Conservation (phyloP, 208 protist genomes). For the Zelonia costaricensis region DNA sequence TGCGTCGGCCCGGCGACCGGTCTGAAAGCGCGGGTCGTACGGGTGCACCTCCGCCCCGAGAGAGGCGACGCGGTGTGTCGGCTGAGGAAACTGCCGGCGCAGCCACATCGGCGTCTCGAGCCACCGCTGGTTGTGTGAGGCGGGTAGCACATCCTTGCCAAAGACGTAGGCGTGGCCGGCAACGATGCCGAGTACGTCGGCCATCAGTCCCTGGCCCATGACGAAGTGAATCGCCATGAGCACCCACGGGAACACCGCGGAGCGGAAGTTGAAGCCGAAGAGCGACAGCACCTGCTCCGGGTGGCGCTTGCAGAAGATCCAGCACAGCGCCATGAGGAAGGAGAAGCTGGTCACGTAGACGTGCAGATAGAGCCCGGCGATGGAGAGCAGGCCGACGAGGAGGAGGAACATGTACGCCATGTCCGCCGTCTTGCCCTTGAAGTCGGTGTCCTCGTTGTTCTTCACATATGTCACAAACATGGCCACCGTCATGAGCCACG, state of each 20-base stretch:
- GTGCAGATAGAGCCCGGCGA: conserved; percentile 36
- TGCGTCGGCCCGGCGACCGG: conserved; percentile 7
- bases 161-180: conserved; percentile 83
- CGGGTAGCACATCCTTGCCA: conserved; percentile 69
- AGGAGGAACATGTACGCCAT: conserved; percentile 80
- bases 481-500: conserved; percentile 75
- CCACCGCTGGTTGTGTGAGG: conserved; percentile 51
- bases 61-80: conserved; percentile 12
- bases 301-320: conserved; percentile 91
- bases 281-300: conserved; percentile 54
- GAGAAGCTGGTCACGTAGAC: conserved; percentile 60
- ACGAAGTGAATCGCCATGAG: conserved; percentile 77
- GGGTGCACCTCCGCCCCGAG: conserved; percentile 31
- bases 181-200: conserved; percentile 71
- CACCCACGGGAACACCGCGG: conserved; percentile 83
- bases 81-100: conserved; percentile 29
- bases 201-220: conserved; percentile 48
- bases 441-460: conserved; percentile 77
- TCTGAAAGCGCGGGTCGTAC: conserved; percentile 35
- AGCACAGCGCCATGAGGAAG: conserved; percentile 78
- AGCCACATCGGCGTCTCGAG: conserved; percentile 68
- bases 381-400: conserved; percentile 32
- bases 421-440: conserved; percentile 74
- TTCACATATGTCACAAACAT: conserved; percentile 81
- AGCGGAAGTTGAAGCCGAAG: conserved; percentile 80